Evolutionary conservation across 1,284 basidiomycete genomes (phyloP).

Genomic region (Melanopsichium pennsylvanicum): DNA sequence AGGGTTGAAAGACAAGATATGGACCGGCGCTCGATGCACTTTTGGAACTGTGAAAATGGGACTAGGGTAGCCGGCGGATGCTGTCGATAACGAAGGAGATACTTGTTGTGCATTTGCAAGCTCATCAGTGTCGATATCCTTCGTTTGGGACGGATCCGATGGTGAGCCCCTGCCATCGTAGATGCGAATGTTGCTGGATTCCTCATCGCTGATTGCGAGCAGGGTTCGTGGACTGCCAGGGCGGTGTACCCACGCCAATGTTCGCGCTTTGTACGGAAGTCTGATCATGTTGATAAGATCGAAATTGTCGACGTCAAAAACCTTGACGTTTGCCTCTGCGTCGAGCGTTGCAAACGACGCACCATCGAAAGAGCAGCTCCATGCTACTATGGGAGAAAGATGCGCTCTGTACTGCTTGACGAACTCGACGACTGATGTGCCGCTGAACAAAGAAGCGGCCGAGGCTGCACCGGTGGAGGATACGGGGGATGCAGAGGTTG

Average conservation of each 20-base stretch:
- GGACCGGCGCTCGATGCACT: slow-evolving; percentile 32
- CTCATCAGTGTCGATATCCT: background rate
- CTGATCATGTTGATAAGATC: slow-evolving; percentile 99
- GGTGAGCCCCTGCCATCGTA: slow-evolving; percentile 79
- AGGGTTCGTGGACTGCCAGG: slow-evolving; percentile 85
- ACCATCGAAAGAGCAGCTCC: slow-evolving; percentile 90
- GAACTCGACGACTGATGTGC: slow-evolving; percentile 63
- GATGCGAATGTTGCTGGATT: slow-evolving; percentile 78
- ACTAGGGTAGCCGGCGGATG: no score
- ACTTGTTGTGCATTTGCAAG: no score
- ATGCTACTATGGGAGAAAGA: slow-evolving; percentile 78
- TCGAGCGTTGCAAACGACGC: slow-evolving; percentile 81
- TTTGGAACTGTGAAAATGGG: slow-evolving; percentile 28
- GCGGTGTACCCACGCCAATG: slow-evolving; percentile 79
- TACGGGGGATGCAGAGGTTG: slow-evolving; percentile 74
- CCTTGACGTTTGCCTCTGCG: slow-evolving; percentile 74
- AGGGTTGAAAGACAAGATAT: slow-evolving; percentile 74
- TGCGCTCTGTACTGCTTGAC: slow-evolving; percentile 76
- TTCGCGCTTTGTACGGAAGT: slow-evolving; percentile 67
- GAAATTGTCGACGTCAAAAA: slow-evolving; percentile 97
- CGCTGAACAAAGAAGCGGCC: slow-evolving; percentile 17
- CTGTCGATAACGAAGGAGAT: no score
- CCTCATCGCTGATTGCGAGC: slow-evolving; percentile 85
- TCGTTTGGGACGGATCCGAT: background rate
- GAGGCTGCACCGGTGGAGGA: background rate